phyloP scores from a whole-genome alignment of 2,329 filamentous ascomycete genomes.

The Fusarium pininemorale region DNA sequence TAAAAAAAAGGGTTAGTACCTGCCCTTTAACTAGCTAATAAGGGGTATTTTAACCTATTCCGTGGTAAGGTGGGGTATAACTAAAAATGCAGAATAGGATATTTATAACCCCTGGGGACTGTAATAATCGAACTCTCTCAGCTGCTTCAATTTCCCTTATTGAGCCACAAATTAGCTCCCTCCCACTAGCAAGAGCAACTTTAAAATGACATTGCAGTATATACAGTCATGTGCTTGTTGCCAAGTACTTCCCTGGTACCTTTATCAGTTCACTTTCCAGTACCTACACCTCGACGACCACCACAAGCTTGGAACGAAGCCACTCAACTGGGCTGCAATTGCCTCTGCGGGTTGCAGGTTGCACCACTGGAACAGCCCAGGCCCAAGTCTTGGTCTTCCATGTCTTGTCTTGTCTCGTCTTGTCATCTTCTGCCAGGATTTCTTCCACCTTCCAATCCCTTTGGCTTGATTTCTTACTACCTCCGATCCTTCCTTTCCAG shows the following conservation, averaged over 20 bases:
- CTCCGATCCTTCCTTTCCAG: not conserved
- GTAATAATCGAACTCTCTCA: conserved; percentile 13
- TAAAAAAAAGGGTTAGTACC: too few relatives aligned
- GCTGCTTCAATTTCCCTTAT: conserved; percentile 32
- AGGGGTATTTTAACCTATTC: too few relatives aligned
- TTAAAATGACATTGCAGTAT: not conserved
- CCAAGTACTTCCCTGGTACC: conserved; percentile 6
- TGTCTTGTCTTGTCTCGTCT: not conserved
- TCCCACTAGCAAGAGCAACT: conserved; percentile 19
- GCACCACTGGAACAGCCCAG: conserved; percentile 15
- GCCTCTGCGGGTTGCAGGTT: conserved; percentile 20
- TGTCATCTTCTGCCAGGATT: conserved; percentile 34
- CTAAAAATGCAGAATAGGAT: too few relatives aligned
- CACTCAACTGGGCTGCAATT: conserved; percentile 11
- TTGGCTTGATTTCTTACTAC: conserved; percentile 9
- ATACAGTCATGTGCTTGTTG: not conserved
- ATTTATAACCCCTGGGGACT: too few relatives aligned
- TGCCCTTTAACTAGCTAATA: too few relatives aligned
- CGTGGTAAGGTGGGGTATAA: too few relatives aligned
- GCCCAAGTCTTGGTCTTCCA: not conserved
- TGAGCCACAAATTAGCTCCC: conserved; percentile 36
- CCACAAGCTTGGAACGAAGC: conserved; percentile 29
- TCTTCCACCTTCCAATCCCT: conserved; percentile 29
- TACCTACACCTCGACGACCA: conserved; percentile 15
- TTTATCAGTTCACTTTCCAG: conserved; percentile 12